Evolutionary conservation across 2,329 filamentous ascomycete species (phyloP).

Genomic region (Diaporthe aspalathi): DNA sequence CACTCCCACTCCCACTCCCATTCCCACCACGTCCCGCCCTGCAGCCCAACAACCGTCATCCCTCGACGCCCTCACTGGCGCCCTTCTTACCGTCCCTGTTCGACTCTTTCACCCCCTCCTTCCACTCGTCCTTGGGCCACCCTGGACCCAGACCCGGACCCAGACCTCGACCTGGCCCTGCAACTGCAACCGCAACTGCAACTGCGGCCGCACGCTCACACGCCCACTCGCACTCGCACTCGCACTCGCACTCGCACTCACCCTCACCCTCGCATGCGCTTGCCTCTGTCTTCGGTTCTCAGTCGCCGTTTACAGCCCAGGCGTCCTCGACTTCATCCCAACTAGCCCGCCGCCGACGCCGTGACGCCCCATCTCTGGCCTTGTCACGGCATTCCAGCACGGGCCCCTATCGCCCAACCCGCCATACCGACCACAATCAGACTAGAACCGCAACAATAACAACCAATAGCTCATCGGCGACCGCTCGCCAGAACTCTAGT

Average conservation of each 20-base stretch:
- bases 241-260: background rate
- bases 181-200: no score
- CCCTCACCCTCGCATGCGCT: background rate
- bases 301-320: slow-evolving; percentile 15
- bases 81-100: slow-evolving; percentile 19
- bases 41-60: slow-evolving; percentile 2
- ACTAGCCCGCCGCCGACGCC: slow-evolving; percentile 18
- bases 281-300: background rate
- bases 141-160: background rate
- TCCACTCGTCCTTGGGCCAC: background rate
- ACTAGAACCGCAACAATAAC: background rate
- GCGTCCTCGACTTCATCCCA: slow-evolving; percentile 30
- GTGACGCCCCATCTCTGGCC: slow-evolving; percentile 15
- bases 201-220: no score
- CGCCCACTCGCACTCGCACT: no score
- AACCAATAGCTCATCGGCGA: slow-evolving; percentile 1
- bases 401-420: slow-evolving; percentile 2
- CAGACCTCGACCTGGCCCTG: no score
- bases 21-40: background rate
- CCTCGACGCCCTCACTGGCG: slow-evolving; percentile 1
- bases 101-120: slow-evolving; percentile 14
- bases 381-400: slow-evolving; percentile 22
- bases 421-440: background rate
- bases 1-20: background rate
- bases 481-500: slow-evolving; percentile 1